Conservation (phyloP, 2,329 filamentous ascomycete genomes). For the Metarhizium sp. region DNA sequence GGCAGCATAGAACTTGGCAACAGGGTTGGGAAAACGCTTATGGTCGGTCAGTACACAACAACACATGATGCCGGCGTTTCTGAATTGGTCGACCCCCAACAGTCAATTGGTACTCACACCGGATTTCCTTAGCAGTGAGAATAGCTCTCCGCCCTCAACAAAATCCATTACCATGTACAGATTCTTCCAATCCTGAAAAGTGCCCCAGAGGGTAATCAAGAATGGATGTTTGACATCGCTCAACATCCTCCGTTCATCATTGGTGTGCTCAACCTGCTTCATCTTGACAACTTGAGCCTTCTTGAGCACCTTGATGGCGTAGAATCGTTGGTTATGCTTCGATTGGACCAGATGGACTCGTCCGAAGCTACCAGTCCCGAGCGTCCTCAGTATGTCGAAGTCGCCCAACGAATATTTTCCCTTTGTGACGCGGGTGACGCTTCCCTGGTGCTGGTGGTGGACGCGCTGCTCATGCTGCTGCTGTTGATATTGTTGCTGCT, state of each 20-base stretch:
- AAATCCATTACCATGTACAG: conserved; percentile 99
- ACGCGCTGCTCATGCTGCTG: conserved; percentile 19
- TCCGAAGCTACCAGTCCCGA: conserved; percentile 95
- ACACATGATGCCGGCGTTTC: not conserved
- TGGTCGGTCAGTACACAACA: not conserved
- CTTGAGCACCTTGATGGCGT: conserved; percentile 97
- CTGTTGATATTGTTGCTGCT: conserved; percentile 12
- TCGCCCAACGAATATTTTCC: conserved; percentile 93
- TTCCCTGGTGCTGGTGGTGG: conserved; percentile 22
- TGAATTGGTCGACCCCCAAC: not conserved
- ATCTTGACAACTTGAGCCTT: conserved; percentile 98
- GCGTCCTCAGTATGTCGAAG: conserved; percentile 80
- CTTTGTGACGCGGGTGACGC: conserved; percentile 63
- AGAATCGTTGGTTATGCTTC: conserved; percentile 95
- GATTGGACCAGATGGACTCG: conserved; percentile 95
- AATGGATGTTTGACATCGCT: conserved; percentile 97
- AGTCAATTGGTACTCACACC: conserved; percentile 44
- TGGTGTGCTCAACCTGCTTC: conserved; percentile 99
- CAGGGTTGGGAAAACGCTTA: conserved; percentile 94
- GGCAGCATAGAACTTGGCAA: conserved; percentile 97
- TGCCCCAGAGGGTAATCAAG: conserved; percentile 95
- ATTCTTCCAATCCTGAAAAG: conserved; percentile 91
- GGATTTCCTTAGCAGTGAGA: conserved; percentile 91
- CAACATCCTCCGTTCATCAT: conserved; percentile 93
- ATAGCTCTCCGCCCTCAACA: conserved; percentile 95